Percentiles rank a stretch among this genome's conserved stretches.
Conservation (phyloP, 2,329 filamentous ascomycete species). For the Hypocreales sp. region DNA sequence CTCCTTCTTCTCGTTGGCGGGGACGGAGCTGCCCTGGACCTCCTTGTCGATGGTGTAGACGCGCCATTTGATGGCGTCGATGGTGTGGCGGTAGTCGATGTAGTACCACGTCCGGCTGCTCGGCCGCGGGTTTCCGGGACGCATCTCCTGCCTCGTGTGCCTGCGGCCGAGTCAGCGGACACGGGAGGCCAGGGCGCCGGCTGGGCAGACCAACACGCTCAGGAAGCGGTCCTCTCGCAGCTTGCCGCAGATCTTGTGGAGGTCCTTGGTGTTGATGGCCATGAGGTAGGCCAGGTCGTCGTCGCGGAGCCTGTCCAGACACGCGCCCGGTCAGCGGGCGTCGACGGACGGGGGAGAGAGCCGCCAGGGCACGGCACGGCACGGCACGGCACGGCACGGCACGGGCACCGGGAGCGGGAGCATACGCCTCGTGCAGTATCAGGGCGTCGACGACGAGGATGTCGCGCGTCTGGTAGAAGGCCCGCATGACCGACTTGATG, state of each 20-base stretch:
- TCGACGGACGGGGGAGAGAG: neutral
- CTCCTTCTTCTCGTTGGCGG: slow-evolving; percentile 78
- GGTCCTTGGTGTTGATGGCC: slow-evolving; percentile 78
- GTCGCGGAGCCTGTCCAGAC: slow-evolving; percentile 70
- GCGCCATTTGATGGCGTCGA: slow-evolving; percentile 93
- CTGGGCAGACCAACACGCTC: slow-evolving; percentile 43
- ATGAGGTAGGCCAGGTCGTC: slow-evolving; percentile 79
- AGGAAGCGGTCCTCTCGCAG: slow-evolving; percentile 78
- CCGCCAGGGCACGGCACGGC: too few relatives aligned
- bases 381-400: too few relatives aligned
- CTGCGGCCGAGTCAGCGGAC: slow-evolving; percentile 33
- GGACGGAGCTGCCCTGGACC: slow-evolving; percentile 70
- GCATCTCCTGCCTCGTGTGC: slow-evolving; percentile 51
- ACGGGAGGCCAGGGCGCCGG: neutral
- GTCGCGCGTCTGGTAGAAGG: slow-evolving; percentile 76
- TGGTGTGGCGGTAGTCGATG: slow-evolving; percentile 85
- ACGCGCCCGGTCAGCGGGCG: slow-evolving; percentile 27
- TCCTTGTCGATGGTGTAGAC: slow-evolving; percentile 78
- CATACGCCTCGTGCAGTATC: slow-evolving; percentile 67
- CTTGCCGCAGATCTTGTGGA: slow-evolving; percentile 77
- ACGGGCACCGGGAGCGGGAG: too few relatives aligned
- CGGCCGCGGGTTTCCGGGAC: slow-evolving; percentile 67
- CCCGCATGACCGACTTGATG: slow-evolving; percentile 70
- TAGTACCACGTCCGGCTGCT: slow-evolving; percentile 90
- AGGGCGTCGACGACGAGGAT: slow-evolving; percentile 77